A percentile compares a stretch with the other conserved stretches of the same genome.
Evolutionary conservation across 306 rosid genomes (phyloP).

Genomic region (Arachis hypogaea): DNA sequence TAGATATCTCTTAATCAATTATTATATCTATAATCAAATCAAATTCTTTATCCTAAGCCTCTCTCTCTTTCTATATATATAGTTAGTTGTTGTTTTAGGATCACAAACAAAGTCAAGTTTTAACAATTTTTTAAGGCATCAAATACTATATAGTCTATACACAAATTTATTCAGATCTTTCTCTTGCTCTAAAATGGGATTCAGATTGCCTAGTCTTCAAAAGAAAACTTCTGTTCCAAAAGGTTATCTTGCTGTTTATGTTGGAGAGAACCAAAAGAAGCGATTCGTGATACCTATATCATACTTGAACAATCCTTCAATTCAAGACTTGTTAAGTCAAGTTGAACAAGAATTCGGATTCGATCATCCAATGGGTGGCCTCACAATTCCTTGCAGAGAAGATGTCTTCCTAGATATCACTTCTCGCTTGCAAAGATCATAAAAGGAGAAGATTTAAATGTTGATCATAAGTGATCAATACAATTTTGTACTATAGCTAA

Average conservation of each 20-base stretch:
- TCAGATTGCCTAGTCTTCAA: slow-evolving; percentile 31
- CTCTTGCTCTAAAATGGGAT: slow-evolving; percentile 6
- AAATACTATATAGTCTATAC: background rate
- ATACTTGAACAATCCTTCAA: slow-evolving; percentile 38
- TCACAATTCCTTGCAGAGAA: slow-evolving; percentile 49
- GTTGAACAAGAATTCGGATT: slow-evolving; percentile 49
- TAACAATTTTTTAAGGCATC: background rate
- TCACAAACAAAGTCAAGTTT: slow-evolving; percentile 25
- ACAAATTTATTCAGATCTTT: background rate
- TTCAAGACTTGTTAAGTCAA: slow-evolving; percentile 34
- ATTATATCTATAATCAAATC: slow-evolving; percentile 11
- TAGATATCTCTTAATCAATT: slow-evolving; percentile 13
- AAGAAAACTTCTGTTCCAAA: slow-evolving; percentile 35
- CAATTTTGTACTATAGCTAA: background rate
- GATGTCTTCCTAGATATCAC: slow-evolving; percentile 37
- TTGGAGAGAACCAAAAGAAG: slow-evolving; percentile 45
- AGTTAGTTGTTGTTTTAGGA: background rate
- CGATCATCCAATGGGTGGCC: slow-evolving; percentile 51
- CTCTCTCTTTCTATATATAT: background rate
- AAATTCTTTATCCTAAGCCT: background rate
- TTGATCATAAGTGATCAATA: background rate
- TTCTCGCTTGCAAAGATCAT: slow-evolving; percentile 9
- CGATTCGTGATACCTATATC: slow-evolving; percentile 39
- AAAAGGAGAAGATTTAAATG: slow-evolving; percentile 12
- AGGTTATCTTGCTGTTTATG: slow-evolving; percentile 46